Evolutionary conservation across 805 yeast genomes (phyloP), one percentile per base, ranked within the genome.

Genomic region (Wickerhamomyces silvicola): DNA sequence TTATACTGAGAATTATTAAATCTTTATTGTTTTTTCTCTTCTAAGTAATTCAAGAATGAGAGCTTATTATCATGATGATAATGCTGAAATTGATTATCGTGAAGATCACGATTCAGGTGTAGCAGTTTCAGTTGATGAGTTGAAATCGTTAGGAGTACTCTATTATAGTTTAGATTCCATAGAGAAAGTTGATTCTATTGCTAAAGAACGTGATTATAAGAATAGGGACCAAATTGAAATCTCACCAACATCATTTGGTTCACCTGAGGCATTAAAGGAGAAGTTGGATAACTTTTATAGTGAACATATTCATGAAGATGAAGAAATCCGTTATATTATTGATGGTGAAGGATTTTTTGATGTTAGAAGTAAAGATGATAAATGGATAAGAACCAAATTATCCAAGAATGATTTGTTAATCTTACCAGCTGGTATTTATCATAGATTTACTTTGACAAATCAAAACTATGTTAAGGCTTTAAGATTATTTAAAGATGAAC

Each of bases 231-330:
- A 62, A 27, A 74, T 90, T 18, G 62, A 60, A 26, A 68, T 88
- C 32, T 70, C 76, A 18, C 69, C 74, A 18, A 70, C 59, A 4
- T 66, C 81, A 0, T 75, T 86, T 51, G 72, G 75, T 0, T 75
- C 79, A 15, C 77, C 77, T 22, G 79, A 74, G 32, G 78, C 72
- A 0, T 73, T 82, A 48, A 66, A 74, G 42, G 65, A 62, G 31
- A 85, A 86, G 56, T 66, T 90, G 56, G 65, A 71, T 41, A 69
- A 60, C 26, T 87, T 88, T 57, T 84, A 77, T 61, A 64, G 70
- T 28, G 96, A 90, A 52, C 98, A 90, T 57, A 66, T 86, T 33
- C 98, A 90, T 54, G 97, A 90, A 54, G 98, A 90, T 54, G 98
- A 90, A 60, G 98, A 90, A 62, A 90, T 90, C 53, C 67, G 98